A percentile compares a stretch with the other conserved stretches of the same genome.
Evolutionary conservation across 2,329 filamentous ascomycete species (phyloP).

Genomic region (Penicillium sclerotigenum): DNA sequence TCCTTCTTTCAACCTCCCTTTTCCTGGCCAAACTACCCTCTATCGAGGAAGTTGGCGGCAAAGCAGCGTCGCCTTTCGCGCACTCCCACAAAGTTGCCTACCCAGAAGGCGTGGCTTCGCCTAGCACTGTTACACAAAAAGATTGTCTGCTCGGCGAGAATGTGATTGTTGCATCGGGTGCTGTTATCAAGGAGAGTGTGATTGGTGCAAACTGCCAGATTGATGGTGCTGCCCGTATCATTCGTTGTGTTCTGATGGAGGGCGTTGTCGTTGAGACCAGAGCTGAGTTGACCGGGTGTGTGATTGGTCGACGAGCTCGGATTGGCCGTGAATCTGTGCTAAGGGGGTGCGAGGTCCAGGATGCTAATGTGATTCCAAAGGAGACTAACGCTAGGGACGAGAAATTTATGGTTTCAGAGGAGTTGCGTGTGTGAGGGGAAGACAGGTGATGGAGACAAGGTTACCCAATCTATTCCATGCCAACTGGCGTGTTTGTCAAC

Average conservation of each 20-base stretch:
- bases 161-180: neutral
- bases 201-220: slow-evolving; percentile 1
- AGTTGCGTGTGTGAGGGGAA: neutral
- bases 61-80: neutral
- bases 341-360: neutral
- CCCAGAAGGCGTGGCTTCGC: neutral
- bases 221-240: neutral
- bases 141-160: slow-evolving; percentile 2
- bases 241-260: slow-evolving; percentile 4
- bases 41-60: neutral
- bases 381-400: neutral
- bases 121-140: neutral
- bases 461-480: too few species aligned
- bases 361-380: neutral
- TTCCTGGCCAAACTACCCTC: neutral
- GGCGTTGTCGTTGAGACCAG: neutral
- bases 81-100: slow-evolving; percentile 2
- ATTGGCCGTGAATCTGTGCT: neutral
- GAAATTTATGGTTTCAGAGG: neutral
- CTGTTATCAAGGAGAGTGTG: slow-evolving; percentile 1
- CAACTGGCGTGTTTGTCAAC: neutral
- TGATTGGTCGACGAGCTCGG: neutral
- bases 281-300: neutral
- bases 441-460: neutral
- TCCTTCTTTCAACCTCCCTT: neutral